These are phyloP conservation scores for Eucalyptus victrix DNA, from an alignment of 345 rosid genomes.

Conservation along the genomic window DNA sequence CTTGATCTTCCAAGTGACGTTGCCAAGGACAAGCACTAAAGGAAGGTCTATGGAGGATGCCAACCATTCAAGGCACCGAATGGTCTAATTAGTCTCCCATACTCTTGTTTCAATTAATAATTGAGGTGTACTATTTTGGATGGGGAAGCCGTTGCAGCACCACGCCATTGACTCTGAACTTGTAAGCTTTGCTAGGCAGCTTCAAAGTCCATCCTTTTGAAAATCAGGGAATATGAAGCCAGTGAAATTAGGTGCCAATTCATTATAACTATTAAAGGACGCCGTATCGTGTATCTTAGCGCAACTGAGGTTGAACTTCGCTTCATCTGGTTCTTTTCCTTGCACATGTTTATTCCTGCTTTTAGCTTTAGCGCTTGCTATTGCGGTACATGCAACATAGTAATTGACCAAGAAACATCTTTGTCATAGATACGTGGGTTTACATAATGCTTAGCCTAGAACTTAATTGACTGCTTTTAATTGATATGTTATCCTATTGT, in stretches of 20 bases:
- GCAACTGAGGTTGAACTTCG: neutral
- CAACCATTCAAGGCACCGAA: neutral
- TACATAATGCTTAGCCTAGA: neutral
- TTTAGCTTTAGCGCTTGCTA: too few species aligned
- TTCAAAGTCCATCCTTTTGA: neutral
- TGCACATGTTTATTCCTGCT: neutral
- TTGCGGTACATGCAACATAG: too few species aligned
- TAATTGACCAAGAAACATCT: neutral
- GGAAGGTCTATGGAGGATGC: neutral
- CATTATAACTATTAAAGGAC: neutral
- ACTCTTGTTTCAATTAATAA: neutral
- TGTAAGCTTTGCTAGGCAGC: neutral
- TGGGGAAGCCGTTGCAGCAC: neutral
- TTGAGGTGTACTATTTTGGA: neutral
- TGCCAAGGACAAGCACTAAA: neutral
- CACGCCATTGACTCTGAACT: neutral
- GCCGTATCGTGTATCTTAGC: neutral
- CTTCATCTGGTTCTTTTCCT: neutral
- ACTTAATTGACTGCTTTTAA: neutral
- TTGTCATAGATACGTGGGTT: neutral
- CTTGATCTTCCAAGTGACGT: constrained; percentile 3
- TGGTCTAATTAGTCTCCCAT: neutral
- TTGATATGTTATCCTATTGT: neutral
- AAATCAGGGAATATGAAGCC: neutral
- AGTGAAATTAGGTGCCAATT: neutral